Evolutionary conservation across 1,139 yeast species (phyloP), one percentile per base, ranked within the genome.

Genomic region (Taphrina sp.): DNA sequence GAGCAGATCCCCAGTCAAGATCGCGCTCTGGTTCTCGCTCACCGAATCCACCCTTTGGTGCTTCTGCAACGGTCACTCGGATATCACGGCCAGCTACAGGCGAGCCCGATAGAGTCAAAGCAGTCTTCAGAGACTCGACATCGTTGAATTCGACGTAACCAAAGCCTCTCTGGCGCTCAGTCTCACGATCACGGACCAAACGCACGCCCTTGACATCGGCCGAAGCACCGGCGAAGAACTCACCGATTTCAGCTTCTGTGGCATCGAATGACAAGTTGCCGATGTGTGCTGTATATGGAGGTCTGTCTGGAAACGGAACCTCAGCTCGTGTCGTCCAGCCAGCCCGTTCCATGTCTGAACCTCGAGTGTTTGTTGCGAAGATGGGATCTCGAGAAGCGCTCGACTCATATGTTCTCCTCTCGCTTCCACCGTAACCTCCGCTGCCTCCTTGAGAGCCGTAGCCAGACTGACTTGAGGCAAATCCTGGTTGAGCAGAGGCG

Each of bases 241-340:
- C 80, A 56, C 72, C 74, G 60, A 92, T 76, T 43, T 76, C 80
- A 34, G 75, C 81, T 69, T 90, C 96, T 58, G 76, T 72, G 44
- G 81, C 78, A 62, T 85, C 92, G 83, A 88, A 86, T 59, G 96
- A 89, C 68, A 94, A 79, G 72, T 90, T 89, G 67, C 82, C 80
- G 64, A 92, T 77, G 70, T 89, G 81, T 19, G 96, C 96, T 66
- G 87, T 85, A 76, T 73, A 94, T 57, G 99, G 99, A 28, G 96
- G 90, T 56, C 74, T 77, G 66, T 89, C 95, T 47, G 99, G 99
- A 61, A 94, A 76, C 43, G 95, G 95, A 12, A 59, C 66, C 43
- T 88, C 90, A 88, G 92, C 84, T 41, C 85, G 51, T 4, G 39
- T 28, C 7, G 56, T 37, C 31, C 46, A 43, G 20, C 49, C 49